phyloP scores from a whole-genome alignment of 352 stramenopile species.

The Pythium periplocum region DNA sequence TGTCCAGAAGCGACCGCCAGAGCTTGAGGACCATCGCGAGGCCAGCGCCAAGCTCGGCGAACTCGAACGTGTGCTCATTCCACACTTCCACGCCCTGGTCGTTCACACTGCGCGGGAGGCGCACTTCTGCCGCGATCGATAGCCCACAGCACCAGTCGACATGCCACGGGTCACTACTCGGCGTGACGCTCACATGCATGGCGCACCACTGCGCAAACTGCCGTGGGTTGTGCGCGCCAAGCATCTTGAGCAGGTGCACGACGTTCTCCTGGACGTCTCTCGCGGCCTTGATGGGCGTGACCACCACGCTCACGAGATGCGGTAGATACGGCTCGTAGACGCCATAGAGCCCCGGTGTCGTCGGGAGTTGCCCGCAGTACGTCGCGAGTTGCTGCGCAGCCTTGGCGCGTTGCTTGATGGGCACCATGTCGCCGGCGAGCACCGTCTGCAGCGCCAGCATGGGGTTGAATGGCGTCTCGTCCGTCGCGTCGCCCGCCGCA shows the following conservation, averaged over 20 bases:
- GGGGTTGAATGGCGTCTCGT: constrained; percentile 16
- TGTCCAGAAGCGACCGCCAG: constrained; percentile 21
- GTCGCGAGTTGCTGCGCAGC: constrained; percentile 22
- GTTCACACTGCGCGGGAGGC: constrained; percentile 9
- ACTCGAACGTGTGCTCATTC: constrained; percentile 16
- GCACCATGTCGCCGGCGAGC: constrained; percentile 20
- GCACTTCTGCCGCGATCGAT: constrained; percentile 16
- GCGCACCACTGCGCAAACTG: constrained; percentile 23
- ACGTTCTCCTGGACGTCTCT: constrained; percentile 20
- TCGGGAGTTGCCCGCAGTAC: constrained; percentile 19
- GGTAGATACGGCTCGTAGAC: constrained; percentile 25
- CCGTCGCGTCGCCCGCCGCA: not conserved
- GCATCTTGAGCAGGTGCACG: constrained; percentile 21
- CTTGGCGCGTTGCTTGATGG: constrained; percentile 29
- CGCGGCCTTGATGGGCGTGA: constrained; percentile 19
- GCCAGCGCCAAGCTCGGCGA: constrained; percentile 16
- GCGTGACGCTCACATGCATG: constrained; percentile 16
- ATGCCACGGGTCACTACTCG: constrained; percentile 14
- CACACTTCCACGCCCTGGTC: constrained; percentile 5
- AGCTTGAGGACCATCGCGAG: constrained; percentile 14
- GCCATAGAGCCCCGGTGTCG: constrained; percentile 19
- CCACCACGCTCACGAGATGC: constrained; percentile 13
- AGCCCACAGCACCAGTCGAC: constrained; percentile 23
- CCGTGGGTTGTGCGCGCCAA: constrained; percentile 18
- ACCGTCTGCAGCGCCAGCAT: constrained; percentile 19